Evolutionary conservation across 2,329 filamentous ascomycete species (phyloP), one percentile per base, ranked within the genome.

Genomic region (Teratosphaeria zuluensis): DNA sequence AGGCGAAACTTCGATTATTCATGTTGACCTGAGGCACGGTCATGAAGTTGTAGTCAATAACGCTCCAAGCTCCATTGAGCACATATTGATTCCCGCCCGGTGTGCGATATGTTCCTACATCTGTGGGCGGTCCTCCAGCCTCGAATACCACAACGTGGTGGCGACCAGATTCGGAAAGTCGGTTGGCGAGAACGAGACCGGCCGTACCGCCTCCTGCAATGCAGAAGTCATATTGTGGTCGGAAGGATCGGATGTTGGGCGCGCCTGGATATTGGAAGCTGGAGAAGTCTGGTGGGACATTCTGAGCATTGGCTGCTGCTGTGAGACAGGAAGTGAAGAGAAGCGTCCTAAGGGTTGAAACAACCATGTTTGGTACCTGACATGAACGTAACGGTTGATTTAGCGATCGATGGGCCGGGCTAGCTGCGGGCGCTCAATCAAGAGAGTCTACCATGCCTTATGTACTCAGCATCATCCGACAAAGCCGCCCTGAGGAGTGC

Each of bases 141-240:
- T 68, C 65, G 31, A 68, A 54, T 16, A 68, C 56, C 16, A 67
- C 60, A 1, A 68, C 42, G 6, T 48, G 42, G 16, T 48, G 42
- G 42, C 16, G 42, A 21, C 42, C 42, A 8, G 42, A 48, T n/a
- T 48, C 42, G 2, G 42, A 48, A 11, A 68, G 53, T 28, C 66
- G 65, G 19, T 62, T 61, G 4, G 64, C 64, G 1, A 69, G 19
- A 0, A 63, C 62, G 21, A 63, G 55, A 30, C 66, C 66, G 1
- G 64, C 60, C 24, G 65, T 69, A 2, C 66, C 66, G 4, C 63
- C 66, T 12, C 67, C 67, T 0, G 67, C 61, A 12, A 66, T 57
- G 52, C 42, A 48, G 19, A 48, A 48, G 42, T 48, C 42, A 21
- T 48, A 48, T 19, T 19, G 16, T 21, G 16, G n/a, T 19, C 9